Base-by-base conservation (phyloP, 2,329 filamentous ascomycete genomes). In the Pseudonectria foliicola region DNA sequence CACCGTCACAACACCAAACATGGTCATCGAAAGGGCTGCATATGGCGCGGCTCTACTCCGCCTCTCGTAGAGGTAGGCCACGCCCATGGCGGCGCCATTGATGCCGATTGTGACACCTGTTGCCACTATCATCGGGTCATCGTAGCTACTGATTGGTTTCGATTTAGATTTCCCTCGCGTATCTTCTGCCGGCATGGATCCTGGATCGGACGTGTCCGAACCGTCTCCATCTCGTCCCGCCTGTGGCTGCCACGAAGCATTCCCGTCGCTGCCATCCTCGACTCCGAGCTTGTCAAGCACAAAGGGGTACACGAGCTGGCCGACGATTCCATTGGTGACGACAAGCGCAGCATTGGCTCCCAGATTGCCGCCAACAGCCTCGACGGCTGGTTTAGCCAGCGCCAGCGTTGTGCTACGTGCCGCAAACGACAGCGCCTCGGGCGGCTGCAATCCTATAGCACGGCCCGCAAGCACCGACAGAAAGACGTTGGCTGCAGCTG, bases 31-130 rank as follows among this genome's bases (percentile, higher is more conserved):
- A 12, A 78, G 53, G 2, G 69, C 71, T 3, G 73, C 70, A 44
- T 76, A 76, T 1, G 73, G 71, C 3, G 71, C 71, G 4, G 73
- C 69, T 1, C 61, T 63, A 42, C 68, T 74, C 34, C 60, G 61
- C 7, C 62, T 64, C 52, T 76, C 71, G 37, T 77, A 75, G 11
- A 77, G 59, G 39, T 74, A 71, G 1, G 73, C 65, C 1, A 74
- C 73, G 3, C 74, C 74, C 71, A 78, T 75, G 4, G 74, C 74
- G 0, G 73, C 73, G 1, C 71, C 71, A 43, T 77, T 78, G 57
- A 77, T 67, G 3, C 74, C 74, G 31, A 76, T 63, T 0, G 71
- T 62, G 25, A 73, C 62, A 25, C 73, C 74, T 0, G 67, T 59
- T 1, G 71, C 71, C 3, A 76, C 63, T 0, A 60, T 66, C 2